phyloP scores from a whole-genome alignment of 106 monocot species.

The Allium cepa region DNA sequence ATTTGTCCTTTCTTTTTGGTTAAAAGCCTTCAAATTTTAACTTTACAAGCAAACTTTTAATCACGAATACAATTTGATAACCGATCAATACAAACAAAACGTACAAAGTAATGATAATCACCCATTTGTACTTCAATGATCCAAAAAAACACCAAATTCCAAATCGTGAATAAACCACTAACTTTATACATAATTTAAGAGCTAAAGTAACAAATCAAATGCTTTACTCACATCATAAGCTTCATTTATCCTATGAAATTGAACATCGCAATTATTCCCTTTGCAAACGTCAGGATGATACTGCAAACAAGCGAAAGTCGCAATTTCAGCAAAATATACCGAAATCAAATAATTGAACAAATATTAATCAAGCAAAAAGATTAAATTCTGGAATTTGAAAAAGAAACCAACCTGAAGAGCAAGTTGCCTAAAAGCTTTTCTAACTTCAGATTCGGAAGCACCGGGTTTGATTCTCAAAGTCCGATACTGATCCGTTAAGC shows the following conservation, averaged over 20 bases:
- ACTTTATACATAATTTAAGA: neutral
- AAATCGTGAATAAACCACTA: neutral
- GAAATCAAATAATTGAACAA: too few species aligned
- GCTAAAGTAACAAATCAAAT: neutral
- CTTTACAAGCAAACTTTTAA: neutral
- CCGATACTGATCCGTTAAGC: conserved; percentile 45
- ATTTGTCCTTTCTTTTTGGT: too few species aligned
- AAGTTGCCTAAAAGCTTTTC: conserved; percentile 76
- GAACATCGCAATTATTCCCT: conserved; percentile 56
- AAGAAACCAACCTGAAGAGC: conserved; percentile 49
- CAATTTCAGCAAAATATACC: neutral
- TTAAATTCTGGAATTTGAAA: too few species aligned
- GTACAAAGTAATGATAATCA: neutral
- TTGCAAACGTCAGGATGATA: conserved; percentile 97
- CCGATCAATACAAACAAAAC: neutral
- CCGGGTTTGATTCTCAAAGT: conserved; percentile 61
- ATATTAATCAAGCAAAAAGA: too few species aligned
- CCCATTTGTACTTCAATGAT: neutral
- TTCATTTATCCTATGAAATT: conserved; percentile 78
- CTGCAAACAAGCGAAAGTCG: conserved; percentile 27
- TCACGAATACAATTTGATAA: neutral
- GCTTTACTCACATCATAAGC: conserved; percentile 72
- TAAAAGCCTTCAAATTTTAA: neutral
- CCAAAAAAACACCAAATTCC: neutral
- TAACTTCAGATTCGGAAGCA: conserved; percentile 79